Evolutionary conservation across 371 early-diverging fungal species (phyloP).

Genomic region (Rhizomucor miehei): DNA sequence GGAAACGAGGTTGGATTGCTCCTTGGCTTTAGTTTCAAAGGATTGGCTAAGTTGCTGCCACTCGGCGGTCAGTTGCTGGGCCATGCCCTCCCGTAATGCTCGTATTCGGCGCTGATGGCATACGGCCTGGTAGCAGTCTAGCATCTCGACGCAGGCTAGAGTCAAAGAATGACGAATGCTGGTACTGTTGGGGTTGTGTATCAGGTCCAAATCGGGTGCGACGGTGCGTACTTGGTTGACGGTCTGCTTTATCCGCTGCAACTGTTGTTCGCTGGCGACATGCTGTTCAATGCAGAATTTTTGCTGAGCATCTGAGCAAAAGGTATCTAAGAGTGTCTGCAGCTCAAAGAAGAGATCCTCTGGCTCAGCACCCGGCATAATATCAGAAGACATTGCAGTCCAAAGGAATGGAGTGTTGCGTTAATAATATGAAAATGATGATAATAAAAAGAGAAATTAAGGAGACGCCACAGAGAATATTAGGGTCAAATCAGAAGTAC

Average conservation of each 20-base stretch:
- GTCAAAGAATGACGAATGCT: constrained; percentile 17
- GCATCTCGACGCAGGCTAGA: constrained; percentile 12
- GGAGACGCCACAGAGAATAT: constrained; percentile 6
- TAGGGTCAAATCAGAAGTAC: not conserved
- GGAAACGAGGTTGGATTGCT: constrained; percentile 7
- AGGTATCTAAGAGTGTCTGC: constrained; percentile 10
- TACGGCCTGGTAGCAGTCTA: constrained; percentile 15
- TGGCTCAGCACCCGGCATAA: too few species aligned
- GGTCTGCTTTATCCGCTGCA: constrained; percentile 15
- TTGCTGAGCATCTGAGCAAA: constrained; percentile 20
- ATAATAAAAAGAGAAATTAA: constrained; percentile 1
- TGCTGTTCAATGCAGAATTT: constrained; percentile 19
- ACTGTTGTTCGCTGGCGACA: constrained; percentile 9
- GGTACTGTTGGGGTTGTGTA: constrained; percentile 4
- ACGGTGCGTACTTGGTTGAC: constrained; percentile 13
- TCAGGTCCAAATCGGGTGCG: constrained; percentile 2
- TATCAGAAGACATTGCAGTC: too few species aligned
- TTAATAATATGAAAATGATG: not conserved
- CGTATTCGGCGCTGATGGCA: constrained; percentile 17
- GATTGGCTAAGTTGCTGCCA: constrained; percentile 24
- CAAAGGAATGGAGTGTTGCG: too few species aligned
- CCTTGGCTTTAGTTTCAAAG: constrained; percentile 34
- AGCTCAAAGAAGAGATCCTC: constrained; percentile 16
- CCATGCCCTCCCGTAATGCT: constrained; percentile 9
- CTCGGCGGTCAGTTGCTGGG: constrained; percentile 18